Conservation (phyloP, 179 eudicot species). For the Spinacia oleracea region DNA sequence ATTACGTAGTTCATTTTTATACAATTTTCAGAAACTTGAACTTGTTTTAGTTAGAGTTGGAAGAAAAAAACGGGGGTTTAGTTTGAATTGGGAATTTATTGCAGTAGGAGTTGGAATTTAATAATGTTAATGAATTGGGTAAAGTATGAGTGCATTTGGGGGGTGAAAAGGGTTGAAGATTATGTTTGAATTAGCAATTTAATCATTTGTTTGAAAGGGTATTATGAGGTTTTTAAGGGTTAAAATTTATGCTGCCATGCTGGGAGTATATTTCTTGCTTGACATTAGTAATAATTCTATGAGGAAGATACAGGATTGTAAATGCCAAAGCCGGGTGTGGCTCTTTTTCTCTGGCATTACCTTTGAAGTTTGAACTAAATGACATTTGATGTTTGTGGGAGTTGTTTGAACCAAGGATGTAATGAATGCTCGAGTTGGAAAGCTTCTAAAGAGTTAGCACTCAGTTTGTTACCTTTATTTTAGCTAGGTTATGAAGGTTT, state of each 20-base stretch:
- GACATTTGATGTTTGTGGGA: background rate
- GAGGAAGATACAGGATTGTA: background rate
- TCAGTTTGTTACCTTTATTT: background rate
- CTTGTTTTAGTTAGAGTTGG: background rate
- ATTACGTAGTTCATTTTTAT: background rate
- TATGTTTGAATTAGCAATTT: background rate
- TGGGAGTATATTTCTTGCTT: background rate
- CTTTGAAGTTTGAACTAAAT: background rate
- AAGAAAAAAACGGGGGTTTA: background rate
- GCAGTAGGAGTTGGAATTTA: background rate
- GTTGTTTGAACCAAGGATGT: background rate
- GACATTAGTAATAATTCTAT: background rate
- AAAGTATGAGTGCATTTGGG: background rate
- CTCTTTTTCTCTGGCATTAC: background rate
- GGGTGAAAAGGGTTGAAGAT: too few relatives aligned
- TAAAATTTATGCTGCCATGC: too few relatives aligned
- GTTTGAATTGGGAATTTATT: background rate
- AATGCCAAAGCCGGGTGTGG: background rate
- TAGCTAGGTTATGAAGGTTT: background rate
- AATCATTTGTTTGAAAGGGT: background rate
- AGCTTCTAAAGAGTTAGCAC: background rate
- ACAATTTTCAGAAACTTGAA: background rate
- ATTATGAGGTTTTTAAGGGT: background rate
- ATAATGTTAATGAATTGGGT: background rate
- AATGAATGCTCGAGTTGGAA: background rate